Percentiles rank a stretch among this genome's conserved stretches.
Evolutionary conservation across 306 rosid genomes (phyloP).

Genomic region (Hippophae rhamnoides): DNA sequence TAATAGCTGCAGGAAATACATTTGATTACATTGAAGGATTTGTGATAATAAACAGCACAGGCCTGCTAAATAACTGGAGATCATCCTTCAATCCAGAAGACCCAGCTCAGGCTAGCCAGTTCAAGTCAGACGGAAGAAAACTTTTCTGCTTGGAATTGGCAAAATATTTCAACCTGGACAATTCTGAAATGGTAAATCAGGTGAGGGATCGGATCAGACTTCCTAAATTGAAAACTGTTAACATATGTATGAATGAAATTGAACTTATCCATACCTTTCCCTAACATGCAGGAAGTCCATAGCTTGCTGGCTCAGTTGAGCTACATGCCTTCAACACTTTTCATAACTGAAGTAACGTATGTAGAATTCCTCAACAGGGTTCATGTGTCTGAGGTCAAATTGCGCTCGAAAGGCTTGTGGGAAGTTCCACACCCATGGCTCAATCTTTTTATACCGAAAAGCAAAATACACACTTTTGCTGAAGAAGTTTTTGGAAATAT

Average conservation of each 20-base stretch:
- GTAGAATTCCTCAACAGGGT: slow-evolving; percentile 82
- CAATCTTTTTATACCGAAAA: slow-evolving; percentile 80
- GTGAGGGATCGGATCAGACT: slow-evolving; percentile 26
- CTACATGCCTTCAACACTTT: slow-evolving; percentile 74
- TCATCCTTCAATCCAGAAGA: slow-evolving; percentile 83
- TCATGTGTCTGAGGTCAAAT: slow-evolving; percentile 69
- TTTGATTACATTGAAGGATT: slow-evolving; percentile 89
- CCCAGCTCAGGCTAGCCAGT: slow-evolving; percentile 75
- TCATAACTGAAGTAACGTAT: slow-evolving; percentile 64
- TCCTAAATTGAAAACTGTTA: background rate
- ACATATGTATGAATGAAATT: background rate
- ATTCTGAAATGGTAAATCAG: slow-evolving; percentile 36
- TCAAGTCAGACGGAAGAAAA: slow-evolving; percentile 78
- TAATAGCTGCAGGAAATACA: slow-evolving; percentile 46
- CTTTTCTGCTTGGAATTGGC: slow-evolving; percentile 87
- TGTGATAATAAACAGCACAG: slow-evolving; percentile 86
- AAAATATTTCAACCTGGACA: slow-evolving; percentile 53
- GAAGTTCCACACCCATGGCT: slow-evolving; percentile 99
- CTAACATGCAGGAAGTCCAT: slow-evolving; percentile 57
- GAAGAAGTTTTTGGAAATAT: slow-evolving; percentile 73
- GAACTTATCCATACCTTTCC: slow-evolving; percentile 8
- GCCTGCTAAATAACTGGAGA: slow-evolving; percentile 86
- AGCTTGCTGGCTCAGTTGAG: slow-evolving; percentile 32
- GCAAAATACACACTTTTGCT: slow-evolving; percentile 70
- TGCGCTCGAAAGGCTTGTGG: slow-evolving; percentile 89